Conservation (phyloP, 1,284 basidiomycete genomes). For the Moesziomyces sp. region DNA sequence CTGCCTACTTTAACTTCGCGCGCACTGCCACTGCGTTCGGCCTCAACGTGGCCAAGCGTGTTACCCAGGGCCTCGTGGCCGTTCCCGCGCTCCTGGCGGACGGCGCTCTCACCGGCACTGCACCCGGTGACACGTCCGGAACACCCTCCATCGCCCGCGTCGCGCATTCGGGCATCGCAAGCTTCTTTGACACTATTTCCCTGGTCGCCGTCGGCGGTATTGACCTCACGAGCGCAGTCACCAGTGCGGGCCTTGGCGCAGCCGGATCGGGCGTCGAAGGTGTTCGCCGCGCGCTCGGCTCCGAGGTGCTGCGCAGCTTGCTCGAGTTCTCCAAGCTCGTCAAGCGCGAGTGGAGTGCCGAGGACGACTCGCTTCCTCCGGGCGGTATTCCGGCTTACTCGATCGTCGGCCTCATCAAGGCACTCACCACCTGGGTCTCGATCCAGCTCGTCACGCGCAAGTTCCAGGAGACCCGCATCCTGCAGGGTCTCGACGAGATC, state of each 20-base stretch:
- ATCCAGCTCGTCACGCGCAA: constrained; percentile 59
- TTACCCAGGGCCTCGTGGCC: constrained; percentile 55
- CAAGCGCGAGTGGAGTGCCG: constrained; percentile 57
- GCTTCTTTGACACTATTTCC: constrained; percentile 56
- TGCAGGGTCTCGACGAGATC: constrained; percentile 44
- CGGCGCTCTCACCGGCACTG: constrained; percentile 47
- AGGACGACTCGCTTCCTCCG: constrained; percentile 54
- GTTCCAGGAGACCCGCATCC: constrained; percentile 49
- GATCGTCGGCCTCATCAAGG: constrained; percentile 52
- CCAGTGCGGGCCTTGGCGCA: constrained; percentile 54
- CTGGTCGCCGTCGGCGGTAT: constrained; percentile 58
- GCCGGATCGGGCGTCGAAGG: constrained; percentile 54
- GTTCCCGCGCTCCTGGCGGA: constrained; percentile 53
- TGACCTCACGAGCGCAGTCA: constrained; percentile 57
- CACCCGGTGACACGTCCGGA: constrained; percentile 26
- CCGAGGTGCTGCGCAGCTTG: constrained; percentile 53
- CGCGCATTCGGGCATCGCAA: constrained; percentile 54
- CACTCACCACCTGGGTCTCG: constrained; percentile 56
- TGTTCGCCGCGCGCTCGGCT: constrained; percentile 45
- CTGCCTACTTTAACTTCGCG: constrained; percentile 55
- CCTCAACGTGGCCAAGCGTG: constrained; percentile 54
- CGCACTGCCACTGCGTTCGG: constrained; percentile 50
- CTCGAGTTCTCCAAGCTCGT: constrained; percentile 53
- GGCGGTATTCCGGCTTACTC: constrained; percentile 61
- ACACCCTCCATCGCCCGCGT: constrained; percentile 30